A percentile compares a stretch with the other conserved stretches of the same genome.
Conservation (phyloP, 305 asterid species). For the Fraxinus baroniana region DNA sequence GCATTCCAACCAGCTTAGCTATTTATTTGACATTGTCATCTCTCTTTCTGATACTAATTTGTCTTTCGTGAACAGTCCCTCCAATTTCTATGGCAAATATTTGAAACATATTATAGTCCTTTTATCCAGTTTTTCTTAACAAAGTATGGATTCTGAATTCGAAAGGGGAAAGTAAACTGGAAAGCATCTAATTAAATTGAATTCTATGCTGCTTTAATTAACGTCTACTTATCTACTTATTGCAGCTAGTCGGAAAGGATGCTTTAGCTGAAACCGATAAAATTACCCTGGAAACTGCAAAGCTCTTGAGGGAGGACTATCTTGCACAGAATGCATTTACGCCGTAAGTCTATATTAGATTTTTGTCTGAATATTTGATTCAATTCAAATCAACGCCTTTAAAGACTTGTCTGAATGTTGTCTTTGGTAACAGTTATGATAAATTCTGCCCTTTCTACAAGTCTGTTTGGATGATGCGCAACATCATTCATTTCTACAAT, state of each 20-base stretch:
- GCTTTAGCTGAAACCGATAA: conserved; percentile 95
- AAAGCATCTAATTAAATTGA: not conserved
- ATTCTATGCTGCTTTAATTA: not conserved
- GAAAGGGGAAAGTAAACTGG: not conserved
- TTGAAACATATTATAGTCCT: not conserved
- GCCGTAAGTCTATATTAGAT: conserved; percentile 50
- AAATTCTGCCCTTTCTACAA: conserved; percentile 97
- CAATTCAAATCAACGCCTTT: conserved; percentile 1
- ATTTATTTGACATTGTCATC: not conserved
- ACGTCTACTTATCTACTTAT: conserved; percentile 25
- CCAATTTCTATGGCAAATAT: not conserved
- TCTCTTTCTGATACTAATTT: not conserved
- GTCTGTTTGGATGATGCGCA: conserved; percentile 99
- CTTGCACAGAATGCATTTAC: conserved; percentile 99
- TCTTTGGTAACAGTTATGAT: conserved; percentile 63
- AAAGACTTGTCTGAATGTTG: conserved; percentile 11
- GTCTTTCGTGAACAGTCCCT: not conserved
- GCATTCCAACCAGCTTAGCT: not conserved
- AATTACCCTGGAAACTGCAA: conserved; percentile 91
- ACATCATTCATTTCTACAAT: conserved; percentile 89
- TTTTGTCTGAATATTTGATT: not conserved
- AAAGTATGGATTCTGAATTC: not conserved
- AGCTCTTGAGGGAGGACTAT: conserved; percentile 97
- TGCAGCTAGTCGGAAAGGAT: conserved; percentile 96
- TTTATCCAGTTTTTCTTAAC: not conserved